Conservation (phyloP, 1,284 basidiomycete genomes). For the Marasmius tenuissimus region DNA sequence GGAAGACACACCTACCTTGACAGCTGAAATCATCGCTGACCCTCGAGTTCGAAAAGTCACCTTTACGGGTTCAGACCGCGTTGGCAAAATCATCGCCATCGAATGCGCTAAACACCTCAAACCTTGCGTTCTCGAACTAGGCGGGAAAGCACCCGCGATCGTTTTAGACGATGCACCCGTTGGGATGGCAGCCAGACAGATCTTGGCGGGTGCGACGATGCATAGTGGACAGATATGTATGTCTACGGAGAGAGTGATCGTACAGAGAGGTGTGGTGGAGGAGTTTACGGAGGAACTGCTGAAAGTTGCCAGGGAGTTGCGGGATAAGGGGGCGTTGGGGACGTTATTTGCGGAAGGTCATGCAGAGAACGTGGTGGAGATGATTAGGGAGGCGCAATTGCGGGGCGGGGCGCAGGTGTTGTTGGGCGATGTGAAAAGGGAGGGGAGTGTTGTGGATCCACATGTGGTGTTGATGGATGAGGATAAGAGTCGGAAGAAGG, state of each 20-base stretch:
- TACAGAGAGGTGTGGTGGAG: too few relatives aligned
- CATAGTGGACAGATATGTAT: conserved; percentile 74
- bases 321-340: conserved; percentile 29
- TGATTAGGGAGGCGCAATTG: conserved; percentile 51
- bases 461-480: conserved; percentile 53
- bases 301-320: conserved; percentile 30
- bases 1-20: conserved; percentile 42
- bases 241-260: conserved; percentile 70
- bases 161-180: conserved; percentile 66
- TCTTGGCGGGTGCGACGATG: conserved; percentile 59
- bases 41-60: conserved; percentile 51
- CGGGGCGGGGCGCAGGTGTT: conserved; percentile 55
- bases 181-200: conserved; percentile 51
- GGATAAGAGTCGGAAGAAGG: too few relatives aligned
- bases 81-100: conserved; percentile 68
- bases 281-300: conserved; percentile 36
- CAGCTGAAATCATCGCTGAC: conserved; percentile 57
- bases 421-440: conserved; percentile 42
- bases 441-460: conserved; percentile 51
- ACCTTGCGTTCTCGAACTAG: conserved; percentile 71
- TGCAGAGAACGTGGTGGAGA: conserved; percentile 47
- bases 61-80: conserved; percentile 71
- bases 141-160: conserved; percentile 74
- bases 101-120: conserved; percentile 77
- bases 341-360: conserved; percentile 50